Percentiles rank a stretch among this genome's conserved stretches.
Conservation (phyloP, 805 yeast species). For the Pichia deserticola region DNA sequence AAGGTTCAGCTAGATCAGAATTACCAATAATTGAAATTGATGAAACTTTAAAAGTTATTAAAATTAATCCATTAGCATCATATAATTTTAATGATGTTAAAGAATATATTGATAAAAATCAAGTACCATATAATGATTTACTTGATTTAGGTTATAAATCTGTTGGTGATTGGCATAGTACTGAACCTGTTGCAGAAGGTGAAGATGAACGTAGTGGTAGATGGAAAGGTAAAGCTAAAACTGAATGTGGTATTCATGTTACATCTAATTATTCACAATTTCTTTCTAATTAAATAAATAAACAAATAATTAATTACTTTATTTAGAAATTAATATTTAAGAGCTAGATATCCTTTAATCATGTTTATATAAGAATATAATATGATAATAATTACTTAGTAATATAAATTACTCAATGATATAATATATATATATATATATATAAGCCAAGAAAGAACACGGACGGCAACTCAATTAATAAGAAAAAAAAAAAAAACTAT, state of each 20-base stretch:
- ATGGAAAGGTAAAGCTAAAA: conserved; percentile 88
- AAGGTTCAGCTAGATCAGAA: conserved; percentile 74
- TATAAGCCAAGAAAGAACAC: too few species aligned
- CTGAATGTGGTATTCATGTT: conserved; percentile 94
- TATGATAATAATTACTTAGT: too few species aligned
- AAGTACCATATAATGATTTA: conserved; percentile 81
- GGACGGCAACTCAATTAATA: too few species aligned
- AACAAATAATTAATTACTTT: too few species aligned
- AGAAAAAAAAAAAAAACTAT: too few species aligned
- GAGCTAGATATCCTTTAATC: too few species aligned
- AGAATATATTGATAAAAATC: conserved; percentile 54
- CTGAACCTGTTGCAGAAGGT: conserved; percentile 80
- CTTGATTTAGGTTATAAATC: conserved; percentile 84
- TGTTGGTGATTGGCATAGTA: conserved; percentile 93
- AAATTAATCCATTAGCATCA: conserved; percentile 81
- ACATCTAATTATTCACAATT: conserved; percentile 66
- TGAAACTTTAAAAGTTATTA: conserved; percentile 58
- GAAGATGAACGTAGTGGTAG: conserved; percentile 97
- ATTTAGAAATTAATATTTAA: background rate
- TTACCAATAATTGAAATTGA: conserved; percentile 76
- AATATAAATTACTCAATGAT: too few species aligned
- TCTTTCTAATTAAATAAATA: conserved; percentile 22
- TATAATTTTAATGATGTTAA: conserved; percentile 76
- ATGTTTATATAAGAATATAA: too few species aligned
- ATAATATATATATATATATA: too few species aligned